Evolutionary conservation across 2,329 filamentous ascomycete genomes (phyloP), one percentile per base, ranked within the genome.

Genomic region (Neoarthrinium moseri): DNA sequence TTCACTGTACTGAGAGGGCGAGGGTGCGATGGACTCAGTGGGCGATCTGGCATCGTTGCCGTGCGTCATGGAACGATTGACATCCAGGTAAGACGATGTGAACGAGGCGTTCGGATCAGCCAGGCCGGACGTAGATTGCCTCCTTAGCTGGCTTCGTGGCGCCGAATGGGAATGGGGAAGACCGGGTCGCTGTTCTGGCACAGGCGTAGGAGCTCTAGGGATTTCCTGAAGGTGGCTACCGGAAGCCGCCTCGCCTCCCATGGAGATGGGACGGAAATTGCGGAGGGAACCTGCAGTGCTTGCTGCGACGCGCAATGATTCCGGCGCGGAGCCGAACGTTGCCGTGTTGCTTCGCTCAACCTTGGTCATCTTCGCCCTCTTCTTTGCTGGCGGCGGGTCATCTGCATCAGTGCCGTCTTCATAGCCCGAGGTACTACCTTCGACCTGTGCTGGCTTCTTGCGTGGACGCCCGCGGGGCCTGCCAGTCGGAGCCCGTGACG

Each of bases 261-360:
- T 70, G 24, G 78, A 74, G 46, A 89, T 77, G 4, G 92, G 92
- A 35, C 91, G 81, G 64, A 96, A 87, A 38, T 85, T 86, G 34
- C 92, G 87, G 48, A 97, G 77, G 5, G 91, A 96, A 33, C 90
- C 89, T 35, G 91, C 87, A 13, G 89, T 95, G 62, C 90, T 95
- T 37, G 92, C 92, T 49, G 89, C 86, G n/a, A 96, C 90, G 39
- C 91, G 81, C 21, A 97, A 73, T 4, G 89, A 95, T 39, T 94
- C 90, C 8, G 84, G 80, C 23, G 83, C 84, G 30, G 81, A 77
- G 42, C 86, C 87, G 57, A 96, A 87, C 18, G 81, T 82, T 51
- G 77, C 80, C 54, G 81, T 86, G 41, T 84, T 83, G n/a, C 83
- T 83, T 69, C 84, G 86, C 51, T 87, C 82, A 11, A 85, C 80